Percentiles rank a stretch among this genome's conserved stretches.
phyloP scores from a whole-genome alignment of 208 protist genomes.

The Acanthamoeba triangularis region DNA sequence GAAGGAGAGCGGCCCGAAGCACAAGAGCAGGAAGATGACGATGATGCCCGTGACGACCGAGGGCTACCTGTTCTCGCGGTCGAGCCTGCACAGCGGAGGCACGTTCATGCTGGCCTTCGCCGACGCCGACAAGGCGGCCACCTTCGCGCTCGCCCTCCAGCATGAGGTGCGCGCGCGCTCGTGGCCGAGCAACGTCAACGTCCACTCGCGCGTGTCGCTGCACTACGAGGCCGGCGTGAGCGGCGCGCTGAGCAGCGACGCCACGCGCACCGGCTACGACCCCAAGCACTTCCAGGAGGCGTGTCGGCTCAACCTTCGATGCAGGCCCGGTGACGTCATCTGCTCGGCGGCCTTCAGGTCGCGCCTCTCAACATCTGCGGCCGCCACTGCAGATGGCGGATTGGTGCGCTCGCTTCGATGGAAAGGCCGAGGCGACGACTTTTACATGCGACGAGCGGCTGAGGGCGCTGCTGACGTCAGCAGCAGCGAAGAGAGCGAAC shows the following conservation, averaged over 20 bases:
- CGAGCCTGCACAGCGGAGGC: constrained; percentile 53
- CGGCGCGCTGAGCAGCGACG: not conserved
- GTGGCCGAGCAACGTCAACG: not conserved
- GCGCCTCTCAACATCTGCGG: not conserved
- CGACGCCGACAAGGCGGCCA: not conserved
- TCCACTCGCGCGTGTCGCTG: constrained; percentile 31
- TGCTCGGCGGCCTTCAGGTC: not conserved
- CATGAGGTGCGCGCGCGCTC: not conserved
- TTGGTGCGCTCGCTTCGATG: not conserved
- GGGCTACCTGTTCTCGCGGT: constrained; percentile 38
- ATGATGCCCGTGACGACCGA: not conserved
- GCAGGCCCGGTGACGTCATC: not conserved
- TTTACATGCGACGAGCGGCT: too few species aligned
- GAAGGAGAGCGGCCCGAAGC: too few species aligned
- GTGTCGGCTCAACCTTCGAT: constrained; percentile 8
- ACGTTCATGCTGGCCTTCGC: constrained; percentile 48
- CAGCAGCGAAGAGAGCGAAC: not conserved
- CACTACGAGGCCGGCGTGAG: not conserved
- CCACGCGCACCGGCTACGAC: constrained; percentile 8
- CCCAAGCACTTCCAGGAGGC: constrained; percentile 21
- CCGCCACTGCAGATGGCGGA: too few species aligned
- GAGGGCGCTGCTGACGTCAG: not conserved
- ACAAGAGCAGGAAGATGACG: too few species aligned
- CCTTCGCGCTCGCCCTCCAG: constrained; percentile 24
- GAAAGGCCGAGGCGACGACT: not conserved